Percentiles rank a stretch among this genome's conserved stretches.
phyloP scores from a whole-genome alignment of 2,329 filamentous ascomycete species.

The Aspergillus uvarum region DNA sequence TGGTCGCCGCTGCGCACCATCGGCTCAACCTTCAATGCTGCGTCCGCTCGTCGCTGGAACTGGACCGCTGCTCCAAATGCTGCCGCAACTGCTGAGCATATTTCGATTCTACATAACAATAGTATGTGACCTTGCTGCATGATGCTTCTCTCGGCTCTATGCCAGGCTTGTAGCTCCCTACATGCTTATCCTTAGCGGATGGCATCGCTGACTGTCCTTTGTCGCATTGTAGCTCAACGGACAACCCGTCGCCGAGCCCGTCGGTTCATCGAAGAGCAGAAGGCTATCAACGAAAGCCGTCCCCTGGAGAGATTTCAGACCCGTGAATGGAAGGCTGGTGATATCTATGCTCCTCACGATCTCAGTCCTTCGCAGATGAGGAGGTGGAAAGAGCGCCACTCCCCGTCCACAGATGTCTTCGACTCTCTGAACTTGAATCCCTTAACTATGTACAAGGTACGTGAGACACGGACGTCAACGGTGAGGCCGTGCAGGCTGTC shows the following conservation, averaged over 20 bases:
- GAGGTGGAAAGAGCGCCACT: conserved; percentile 68
- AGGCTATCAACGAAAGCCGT: conserved; percentile 37
- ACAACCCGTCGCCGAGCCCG: conserved; percentile 7
- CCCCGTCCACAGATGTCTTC: conserved; percentile 67
- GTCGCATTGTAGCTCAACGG: background rate
- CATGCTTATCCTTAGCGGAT: background rate
- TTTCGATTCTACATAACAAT: conserved; percentile 11
- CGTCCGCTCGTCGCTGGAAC: conserved; percentile 35
- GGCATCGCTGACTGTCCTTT: conserved; percentile 3
- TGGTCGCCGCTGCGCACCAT: conserved; percentile 28
- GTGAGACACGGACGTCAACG: conserved; percentile 23
- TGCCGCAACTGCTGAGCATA: conserved; percentile 17
- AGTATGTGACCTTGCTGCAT: background rate
- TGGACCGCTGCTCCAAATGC: conserved; percentile 33
- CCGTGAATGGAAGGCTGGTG: conserved; percentile 72
- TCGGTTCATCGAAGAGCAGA: conserved; percentile 38
- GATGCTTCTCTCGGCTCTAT: background rate
- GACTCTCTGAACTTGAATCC: conserved; percentile 79
- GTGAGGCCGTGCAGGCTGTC: background rate
- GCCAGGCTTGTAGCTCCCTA: too few species aligned
- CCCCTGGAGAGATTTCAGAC: conserved; percentile 47
- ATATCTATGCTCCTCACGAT: conserved; percentile 90
- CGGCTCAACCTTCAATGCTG: conserved; percentile 18
- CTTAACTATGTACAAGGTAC: conserved; percentile 80
- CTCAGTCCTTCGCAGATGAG: conserved; percentile 72